Evolutionary conservation across 108 stramenopile species (phyloP), one percentile per base, ranked within the genome.

Genomic region (Fistulifera solaris): DNA sequence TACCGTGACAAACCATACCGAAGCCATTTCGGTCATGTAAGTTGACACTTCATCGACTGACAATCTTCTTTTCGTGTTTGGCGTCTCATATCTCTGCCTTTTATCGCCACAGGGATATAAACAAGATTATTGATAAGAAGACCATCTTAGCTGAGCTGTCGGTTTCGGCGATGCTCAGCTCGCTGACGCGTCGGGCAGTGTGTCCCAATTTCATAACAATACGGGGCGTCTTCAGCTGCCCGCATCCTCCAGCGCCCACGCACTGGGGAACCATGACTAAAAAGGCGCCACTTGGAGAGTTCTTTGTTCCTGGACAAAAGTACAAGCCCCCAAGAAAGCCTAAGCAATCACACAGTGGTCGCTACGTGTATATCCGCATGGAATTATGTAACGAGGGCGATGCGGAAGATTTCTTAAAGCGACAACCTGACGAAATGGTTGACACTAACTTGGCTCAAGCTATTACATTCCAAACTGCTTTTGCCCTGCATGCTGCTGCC

Each of bases 331-430:
- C 58, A 13, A 40, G 68, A 23, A 16, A 53, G 19, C 67, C 71
- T 12, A 67, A 40, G 38, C 62, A 64, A 15, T 53, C 56, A 35
- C 46, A 67, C 12, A 27, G 15, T 45, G 67, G 67, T 1, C 66
- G 53, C 12, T 96, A 69, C 43, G 96, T 97, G 72, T 96, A 89
- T 68, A 94, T 95, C 58, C 83, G 93, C n/a, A 98, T 99, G 97
- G 98, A 98, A 54, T 76, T 97, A 2, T 99, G 98, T 63, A 54
- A 62, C 24, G 68, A 83, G 24, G 96, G 96, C 1, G 98, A 99
- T 66, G 64, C 90, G 12, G 98, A 99, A 72, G 84, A 91, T 24
- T 87, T 69, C 59, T 49, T 98, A 1, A 76, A 89, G 58, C 59
- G 63, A 12, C 72, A 75, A 56, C 81, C 83, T 3, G 65, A 65